Evolutionary conservation across 805 yeast genomes (phyloP).

Genomic region (Hyphopichia homilentoma): DNA sequence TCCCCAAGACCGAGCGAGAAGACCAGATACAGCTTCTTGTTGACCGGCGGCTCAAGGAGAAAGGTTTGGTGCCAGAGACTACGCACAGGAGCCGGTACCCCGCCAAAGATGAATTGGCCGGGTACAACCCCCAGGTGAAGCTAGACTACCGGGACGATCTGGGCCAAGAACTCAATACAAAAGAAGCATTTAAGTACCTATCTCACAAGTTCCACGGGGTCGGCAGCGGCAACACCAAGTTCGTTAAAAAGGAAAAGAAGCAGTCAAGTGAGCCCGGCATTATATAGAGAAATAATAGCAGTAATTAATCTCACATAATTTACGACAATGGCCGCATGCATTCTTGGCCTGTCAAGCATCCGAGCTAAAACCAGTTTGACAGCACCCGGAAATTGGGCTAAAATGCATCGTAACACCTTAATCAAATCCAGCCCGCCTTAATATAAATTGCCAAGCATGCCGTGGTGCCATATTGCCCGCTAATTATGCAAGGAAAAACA

Average conservation of each 20-base stretch:
- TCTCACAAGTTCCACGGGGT: slow-evolving; percentile 78
- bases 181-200: slow-evolving; percentile 72
- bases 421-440: no score
- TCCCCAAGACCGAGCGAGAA: slow-evolving; percentile 27
- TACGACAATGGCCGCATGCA: no score
- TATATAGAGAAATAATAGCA: slow-evolving; percentile 1
- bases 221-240: slow-evolving; percentile 17
- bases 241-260: slow-evolving; percentile 5
- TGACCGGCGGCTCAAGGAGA: slow-evolving; percentile 24
- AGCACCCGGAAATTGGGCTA: no score
- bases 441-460: no score
- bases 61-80: slow-evolving; percentile 16
- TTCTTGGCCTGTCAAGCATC: no score
- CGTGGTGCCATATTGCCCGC: no score
- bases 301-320: no score
- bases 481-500: no score
- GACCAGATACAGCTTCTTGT: slow-evolving; percentile 21
- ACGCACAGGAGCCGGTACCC: slow-evolving; percentile 3
- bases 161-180: slow-evolving; percentile 57
- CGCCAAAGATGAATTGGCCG: slow-evolving; percentile 13
- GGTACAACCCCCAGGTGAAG: slow-evolving; percentile 46
- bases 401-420: no score
- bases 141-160: slow-evolving; percentile 60
- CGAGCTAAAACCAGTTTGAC: no score
- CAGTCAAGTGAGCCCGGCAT: slow-evolving; percentile 1